Percentiles rank a stretch among this genome's conserved stretches.
phyloP scores from a whole-genome alignment of 495 filamentous ascomycete genomes.

The Hypoxylon lienhwacheense region DNA sequence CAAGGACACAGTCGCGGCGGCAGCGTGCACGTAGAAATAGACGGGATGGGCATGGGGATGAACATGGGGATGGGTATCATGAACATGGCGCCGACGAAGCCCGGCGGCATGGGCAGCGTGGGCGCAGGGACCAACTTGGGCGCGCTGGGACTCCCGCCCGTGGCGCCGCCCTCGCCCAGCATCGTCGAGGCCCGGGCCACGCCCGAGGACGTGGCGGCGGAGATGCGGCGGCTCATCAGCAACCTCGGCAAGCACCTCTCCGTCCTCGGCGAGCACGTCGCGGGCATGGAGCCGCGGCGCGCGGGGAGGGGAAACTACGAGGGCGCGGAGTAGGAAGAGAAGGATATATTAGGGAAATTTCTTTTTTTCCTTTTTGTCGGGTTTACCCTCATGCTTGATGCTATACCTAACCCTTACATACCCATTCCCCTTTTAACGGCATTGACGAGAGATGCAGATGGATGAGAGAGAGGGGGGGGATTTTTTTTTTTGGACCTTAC shows the following conservation, averaged over 20 bases:
- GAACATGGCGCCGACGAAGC: too few species aligned
- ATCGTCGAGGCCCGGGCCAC: constrained; percentile 56
- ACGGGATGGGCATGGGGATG: not conserved
- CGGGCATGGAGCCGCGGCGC: constrained; percentile 33
- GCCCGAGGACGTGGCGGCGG: constrained; percentile 53
- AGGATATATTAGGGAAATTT: too few species aligned
- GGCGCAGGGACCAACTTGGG: too few species aligned
- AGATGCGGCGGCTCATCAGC: constrained; percentile 56
- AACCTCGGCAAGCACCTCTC: constrained; percentile 51
- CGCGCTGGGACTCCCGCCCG: constrained; percentile 38
- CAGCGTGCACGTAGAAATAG: too few species aligned
- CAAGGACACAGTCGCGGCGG: not conserved
- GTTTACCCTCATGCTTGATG: too few species aligned
- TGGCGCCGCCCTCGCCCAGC: constrained; percentile 50
- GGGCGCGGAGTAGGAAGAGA: constrained; percentile 9
- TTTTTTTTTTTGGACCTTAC: too few species aligned
- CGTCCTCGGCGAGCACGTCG: constrained; percentile 36
- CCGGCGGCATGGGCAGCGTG: too few species aligned
- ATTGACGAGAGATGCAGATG: too few species aligned
- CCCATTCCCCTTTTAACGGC: too few species aligned
- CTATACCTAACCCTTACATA: too few species aligned
- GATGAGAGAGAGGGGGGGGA: too few species aligned
- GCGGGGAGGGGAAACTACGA: constrained; percentile 19
- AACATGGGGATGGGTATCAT: not conserved
- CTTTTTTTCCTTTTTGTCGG: too few species aligned